Evolutionary conservation across 768 basidiomycete genomes (phyloP).

Genomic region (Cyathus striatus): DNA sequence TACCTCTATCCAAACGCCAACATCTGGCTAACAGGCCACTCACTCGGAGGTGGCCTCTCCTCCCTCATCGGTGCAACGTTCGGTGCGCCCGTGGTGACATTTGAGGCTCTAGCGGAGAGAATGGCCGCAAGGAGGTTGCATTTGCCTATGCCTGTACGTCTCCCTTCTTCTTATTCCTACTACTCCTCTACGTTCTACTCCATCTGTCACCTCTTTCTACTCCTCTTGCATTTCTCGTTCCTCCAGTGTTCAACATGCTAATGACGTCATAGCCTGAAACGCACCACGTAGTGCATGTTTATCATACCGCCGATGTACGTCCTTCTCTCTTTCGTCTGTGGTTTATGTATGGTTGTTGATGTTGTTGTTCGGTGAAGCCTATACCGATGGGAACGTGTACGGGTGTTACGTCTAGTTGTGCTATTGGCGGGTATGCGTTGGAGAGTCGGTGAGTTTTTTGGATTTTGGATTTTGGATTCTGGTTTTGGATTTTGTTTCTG

Average conservation of each 20-base stretch:
- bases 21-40: constrained; percentile 84
- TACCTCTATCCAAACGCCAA: constrained; percentile 85
- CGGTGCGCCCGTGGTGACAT: constrained; percentile 87
- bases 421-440: constrained; percentile 72
- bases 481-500: too few species aligned
- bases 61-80: constrained; percentile 86
- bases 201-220: too few species aligned
- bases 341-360: not conserved
- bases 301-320: constrained; percentile 82
- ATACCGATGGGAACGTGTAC: constrained; percentile 84
- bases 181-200: too few species aligned
- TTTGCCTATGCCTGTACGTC: constrained; percentile 75
- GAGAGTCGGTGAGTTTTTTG: constrained; percentile 42
- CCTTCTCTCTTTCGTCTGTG: constrained; percentile 2
- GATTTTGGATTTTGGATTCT: too few species aligned
- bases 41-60: constrained; percentile 83
- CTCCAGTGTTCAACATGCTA: constrained; percentile 1
- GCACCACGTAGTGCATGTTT: constrained; percentile 81
- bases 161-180: not conserved
- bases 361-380: constrained; percentile 38
- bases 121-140: constrained; percentile 74
- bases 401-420: constrained; percentile 52
- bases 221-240: not conserved
- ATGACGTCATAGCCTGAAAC: constrained; percentile 48
- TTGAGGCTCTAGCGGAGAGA: constrained; percentile 79